A percentile compares a stretch with the other conserved stretches of the same genome.
Conservation (phyloP, 1,139 yeast genomes). For the Eremothecium cymbalariae region DNA sequence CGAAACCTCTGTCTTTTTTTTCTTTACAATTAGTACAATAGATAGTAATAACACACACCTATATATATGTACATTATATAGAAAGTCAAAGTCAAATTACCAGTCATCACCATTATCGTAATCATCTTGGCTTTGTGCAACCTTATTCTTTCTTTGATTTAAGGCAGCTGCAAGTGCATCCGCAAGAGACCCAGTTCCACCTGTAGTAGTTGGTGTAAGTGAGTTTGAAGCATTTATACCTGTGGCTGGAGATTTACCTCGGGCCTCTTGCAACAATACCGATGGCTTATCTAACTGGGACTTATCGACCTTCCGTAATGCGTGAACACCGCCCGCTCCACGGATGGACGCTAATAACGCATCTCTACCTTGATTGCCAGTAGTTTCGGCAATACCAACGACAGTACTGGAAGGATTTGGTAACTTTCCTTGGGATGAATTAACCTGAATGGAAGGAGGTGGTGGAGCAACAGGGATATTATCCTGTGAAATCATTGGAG, state of each 20-base stretch:
- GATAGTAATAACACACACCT: slow-evolving; percentile 1
- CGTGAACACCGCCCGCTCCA: slow-evolving; percentile 64
- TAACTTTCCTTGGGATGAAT: slow-evolving; percentile 36
- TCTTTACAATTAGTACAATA: not conserved
- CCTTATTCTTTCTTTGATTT: slow-evolving; percentile 71
- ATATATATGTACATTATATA: not conserved
- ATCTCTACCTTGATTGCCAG: slow-evolving; percentile 58
- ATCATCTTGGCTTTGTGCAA: slow-evolving; percentile 78
- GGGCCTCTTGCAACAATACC: slow-evolving; percentile 60
- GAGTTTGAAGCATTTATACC: slow-evolving; percentile 15
- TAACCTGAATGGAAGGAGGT: slow-evolving; percentile 31
- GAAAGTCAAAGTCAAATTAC: slow-evolving; percentile 29
- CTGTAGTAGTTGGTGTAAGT: slow-evolving; percentile 28
- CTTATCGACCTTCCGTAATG: slow-evolving; percentile 71
- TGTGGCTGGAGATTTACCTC: slow-evolving; percentile 35
- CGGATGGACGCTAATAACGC: slow-evolving; percentile 84
- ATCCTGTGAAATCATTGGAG: slow-evolving; percentile 24
- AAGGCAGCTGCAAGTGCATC: slow-evolving; percentile 87
- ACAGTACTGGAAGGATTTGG: slow-evolving; percentile 35
- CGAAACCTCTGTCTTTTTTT: not conserved
- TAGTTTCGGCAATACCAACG: slow-evolving; percentile 31
- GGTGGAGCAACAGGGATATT: slow-evolving; percentile 34
- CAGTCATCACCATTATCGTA: slow-evolving; percentile 68
- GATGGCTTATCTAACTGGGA: slow-evolving; percentile 74
- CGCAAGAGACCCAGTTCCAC: slow-evolving; percentile 47